Base-by-base conservation (phyloP, 2,329 filamentous ascomycete species). In the Spiromastix sp. region DNA sequence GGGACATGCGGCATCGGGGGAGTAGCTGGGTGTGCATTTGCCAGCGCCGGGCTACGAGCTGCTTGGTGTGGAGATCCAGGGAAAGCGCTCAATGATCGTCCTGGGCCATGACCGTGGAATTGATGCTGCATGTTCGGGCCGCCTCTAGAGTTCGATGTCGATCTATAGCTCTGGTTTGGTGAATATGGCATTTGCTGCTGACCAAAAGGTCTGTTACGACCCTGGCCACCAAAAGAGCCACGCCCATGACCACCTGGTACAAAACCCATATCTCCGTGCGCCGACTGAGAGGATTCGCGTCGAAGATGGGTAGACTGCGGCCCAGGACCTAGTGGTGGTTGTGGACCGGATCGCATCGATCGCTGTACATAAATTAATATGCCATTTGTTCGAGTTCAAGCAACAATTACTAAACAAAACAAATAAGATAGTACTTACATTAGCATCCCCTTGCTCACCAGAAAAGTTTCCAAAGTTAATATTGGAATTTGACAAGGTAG, bases 241-340 rank as follows among this genome's bases (percentile, higher is more conserved):
- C 75, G 71, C 40, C 68, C 69, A 31, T 66, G 61, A 40, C 67
- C 68, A 45, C 63, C 59, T 41, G 60, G 65, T 56, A 67, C 61
- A 54, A 72, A 77, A 57, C 70, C 74, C 60, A 79, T 73, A 44
- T 87, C 81, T 55, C 75, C 77, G 58, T 89, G 82, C 44, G 77
- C 72, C 15, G 85, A 93, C 53, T 91, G 85, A 24, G 81, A 81
- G 19, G 89, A 95, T 56, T 89, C 82, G 48, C 85, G 81, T 51
- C 89, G 81, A 49, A 85, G 74, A 61, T 96, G 87, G 45, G 72
- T 74, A n/a, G 76, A 71, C 51, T 81, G 81, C 36, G 74, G 64
- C 41, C 71, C 72, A 48, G 77, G 67, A 41, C 71, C 68, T 44
- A 72, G 68, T 41, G 72, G 71, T 46, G 73, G 72, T 47, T 79